phyloP scores from a whole-genome alignment of 78 protist species.

The Isochrysis galbana region DNA sequence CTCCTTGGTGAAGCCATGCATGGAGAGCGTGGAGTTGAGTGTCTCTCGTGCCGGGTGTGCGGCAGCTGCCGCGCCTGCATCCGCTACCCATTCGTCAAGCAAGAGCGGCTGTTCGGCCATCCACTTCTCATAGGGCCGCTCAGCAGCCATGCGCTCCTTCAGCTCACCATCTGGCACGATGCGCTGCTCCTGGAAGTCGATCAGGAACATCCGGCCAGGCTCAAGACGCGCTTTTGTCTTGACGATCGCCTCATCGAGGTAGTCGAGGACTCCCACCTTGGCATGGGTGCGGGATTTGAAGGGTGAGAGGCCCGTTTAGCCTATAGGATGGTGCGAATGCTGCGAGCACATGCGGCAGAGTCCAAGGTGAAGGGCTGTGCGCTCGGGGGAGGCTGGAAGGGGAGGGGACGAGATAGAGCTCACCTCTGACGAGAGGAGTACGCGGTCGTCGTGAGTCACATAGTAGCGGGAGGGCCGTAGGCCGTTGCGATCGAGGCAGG shows the following conservation, averaged over 20 bases:
- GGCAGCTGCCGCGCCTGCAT: neutral
- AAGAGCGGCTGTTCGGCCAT: neutral
- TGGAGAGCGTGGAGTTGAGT: neutral
- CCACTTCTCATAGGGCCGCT: constrained; percentile 64
- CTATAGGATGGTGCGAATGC: too few relatives aligned
- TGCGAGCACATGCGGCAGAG: too few relatives aligned
- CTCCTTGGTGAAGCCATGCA: constrained; percentile 76
- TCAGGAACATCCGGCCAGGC: constrained; percentile 78
- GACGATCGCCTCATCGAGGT: too few relatives aligned
- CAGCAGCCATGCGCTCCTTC: constrained; percentile 51
- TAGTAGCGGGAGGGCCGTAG: constrained; percentile 82
- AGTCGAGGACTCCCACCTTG: too few relatives aligned
- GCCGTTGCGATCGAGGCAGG: constrained; percentile 84
- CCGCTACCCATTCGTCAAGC: neutral
- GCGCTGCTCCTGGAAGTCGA: constrained; percentile 60
- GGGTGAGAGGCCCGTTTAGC: too few relatives aligned
- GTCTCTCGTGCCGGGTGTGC: neutral
- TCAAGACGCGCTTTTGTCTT: constrained; percentile 78
- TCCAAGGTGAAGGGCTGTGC: too few relatives aligned
- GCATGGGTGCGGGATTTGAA: too few relatives aligned
- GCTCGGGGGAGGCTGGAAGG: constrained; percentile 51
- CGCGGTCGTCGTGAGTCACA: constrained; percentile 61
- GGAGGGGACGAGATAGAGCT: constrained; percentile 55
- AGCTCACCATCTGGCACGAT: too few relatives aligned
- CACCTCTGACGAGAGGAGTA: constrained; percentile 20